These are phyloP conservation scores for Phlyctochytrium arcticum DNA, from an alignment of 192 early-diverging fungal species.

Conservation along the genomic window DNA sequence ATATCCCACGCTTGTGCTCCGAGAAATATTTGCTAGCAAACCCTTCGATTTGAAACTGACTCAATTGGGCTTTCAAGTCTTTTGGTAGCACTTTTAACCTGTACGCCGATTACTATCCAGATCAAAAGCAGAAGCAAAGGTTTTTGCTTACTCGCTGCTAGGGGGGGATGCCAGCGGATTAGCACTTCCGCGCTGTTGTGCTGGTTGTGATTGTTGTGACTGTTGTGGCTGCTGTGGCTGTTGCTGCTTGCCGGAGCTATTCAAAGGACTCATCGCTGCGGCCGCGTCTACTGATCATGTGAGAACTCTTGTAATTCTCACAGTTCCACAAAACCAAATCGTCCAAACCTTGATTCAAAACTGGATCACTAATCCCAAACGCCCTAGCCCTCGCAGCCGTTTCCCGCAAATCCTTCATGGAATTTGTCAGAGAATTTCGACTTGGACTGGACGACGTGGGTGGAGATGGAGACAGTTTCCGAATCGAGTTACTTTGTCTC, in stretches of 20 bases:
- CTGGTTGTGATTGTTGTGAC: neutral
- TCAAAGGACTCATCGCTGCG: conserved; percentile 50
- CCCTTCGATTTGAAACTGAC: conserved; percentile 75
- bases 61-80: conserved; percentile 63
- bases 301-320: neutral
- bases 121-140: neutral
- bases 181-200: no score
- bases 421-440: conserved; percentile 10
- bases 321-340: neutral
- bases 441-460: neutral
- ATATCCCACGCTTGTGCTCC: conserved; percentile 80
- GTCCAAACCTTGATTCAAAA: conserved; percentile 43
- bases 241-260: neutral
- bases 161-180: no score
- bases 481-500: neutral
- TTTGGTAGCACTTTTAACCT: conserved; percentile 13
- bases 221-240: conserved; percentile 2
- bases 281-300: conserved; percentile 43
- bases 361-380: conserved; percentile 37
- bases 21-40: conserved; percentile 92
- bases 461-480: neutral
- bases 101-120: neutral
- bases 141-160: neutral
- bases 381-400: conserved; percentile 10
- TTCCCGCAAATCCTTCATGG: neutral